Conservation (phyloP, 257 asterid species). For the Forsythia viridissima region DNA sequence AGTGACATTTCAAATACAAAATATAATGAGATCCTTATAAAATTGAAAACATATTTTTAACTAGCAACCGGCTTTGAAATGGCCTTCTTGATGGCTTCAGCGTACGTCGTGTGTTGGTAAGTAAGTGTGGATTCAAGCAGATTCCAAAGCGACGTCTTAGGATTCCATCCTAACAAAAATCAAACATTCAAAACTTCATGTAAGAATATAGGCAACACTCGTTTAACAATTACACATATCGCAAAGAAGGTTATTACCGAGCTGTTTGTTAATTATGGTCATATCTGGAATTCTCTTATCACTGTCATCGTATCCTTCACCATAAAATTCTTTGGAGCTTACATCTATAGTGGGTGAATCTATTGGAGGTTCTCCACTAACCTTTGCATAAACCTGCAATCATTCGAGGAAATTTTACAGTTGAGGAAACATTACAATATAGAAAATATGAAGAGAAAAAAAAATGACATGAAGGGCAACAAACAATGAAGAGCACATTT, state of each 20-base stretch:
- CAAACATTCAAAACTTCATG: background rate
- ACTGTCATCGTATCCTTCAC: conserved; percentile 96
- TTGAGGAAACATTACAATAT: background rate
- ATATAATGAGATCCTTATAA: conserved; percentile 19
- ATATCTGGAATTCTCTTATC: conserved; percentile 97
- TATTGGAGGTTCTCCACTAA: conserved; percentile 72
- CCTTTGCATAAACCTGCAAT: conserved; percentile 75
- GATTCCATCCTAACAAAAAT: conserved; percentile 60
- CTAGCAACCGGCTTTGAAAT: conserved; percentile 59
- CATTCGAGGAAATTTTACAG: background rate
- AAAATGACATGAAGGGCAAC: background rate
- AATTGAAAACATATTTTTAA: conserved; percentile 31
- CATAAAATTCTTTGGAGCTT: conserved; percentile 90
- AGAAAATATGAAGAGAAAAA: background rate
- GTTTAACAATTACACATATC: background rate
- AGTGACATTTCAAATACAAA: conserved; percentile 14
- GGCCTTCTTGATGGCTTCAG: conserved; percentile 71
- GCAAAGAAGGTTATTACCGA: conserved; percentile 46
- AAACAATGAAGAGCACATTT: no score
- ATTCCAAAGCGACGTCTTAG: conserved; percentile 82
- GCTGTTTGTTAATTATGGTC: conserved; percentile 90
- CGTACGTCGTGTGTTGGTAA: conserved; percentile 76
- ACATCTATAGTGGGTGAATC: conserved; percentile 75
- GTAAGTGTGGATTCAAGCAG: conserved; percentile 79
- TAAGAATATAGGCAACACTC: background rate